Base-by-base conservation (phyloP, 2,329 filamentous ascomycete species). In the Xylariaceae sp. region DNA sequence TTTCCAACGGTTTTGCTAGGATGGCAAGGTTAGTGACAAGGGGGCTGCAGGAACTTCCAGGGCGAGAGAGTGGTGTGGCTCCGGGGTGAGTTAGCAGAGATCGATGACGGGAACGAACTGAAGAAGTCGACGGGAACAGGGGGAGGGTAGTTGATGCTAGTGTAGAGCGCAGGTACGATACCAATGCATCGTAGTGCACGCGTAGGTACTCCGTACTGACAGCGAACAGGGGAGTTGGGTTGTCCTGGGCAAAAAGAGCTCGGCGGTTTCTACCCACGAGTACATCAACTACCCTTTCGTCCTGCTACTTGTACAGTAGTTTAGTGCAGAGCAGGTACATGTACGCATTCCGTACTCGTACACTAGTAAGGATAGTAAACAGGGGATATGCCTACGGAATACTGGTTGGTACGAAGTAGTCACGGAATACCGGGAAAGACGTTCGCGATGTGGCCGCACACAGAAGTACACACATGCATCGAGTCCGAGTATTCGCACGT, bases 1-100 rank as follows among this genome's bases (percentile, higher is more conserved):
- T 58, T 64, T 60, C 59, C 64, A 65, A 65, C 64, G 64, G 64
- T 59, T 64, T 58, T 61, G 55, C 64, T 51, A 59, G 64, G 64
- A 61, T 64, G 55, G 54, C 50, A 51, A 57, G 23, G 57, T 61
- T 56, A 30, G 60, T 47, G 39, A 59, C 59, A 52, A 64, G 61
- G 62, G 58, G 59, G 58, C 53, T 62, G 61, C 61, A 62, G 61
- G 55, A 62, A 59, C 61, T 35, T 57, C 61, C 59, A 60, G 60
- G 62, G 55, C 56, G 61, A 47, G 61, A 47, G 39, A 58, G 63
- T 60, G 61, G 59, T 61, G 61, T 64, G 61, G 55, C 62, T 61
- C 64, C 58, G 60, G 55, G 55, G 15, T 39, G 50, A 52, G 56
- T 61, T 45, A 56, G 64, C 64, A 59, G 59, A 59, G 59, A 59